A percentile compares a stretch with the other conserved stretches of the same genome.
Evolutionary conservation across 1,139 yeast genomes (phyloP).

Genomic region (Blastobotrys apis): DNA sequence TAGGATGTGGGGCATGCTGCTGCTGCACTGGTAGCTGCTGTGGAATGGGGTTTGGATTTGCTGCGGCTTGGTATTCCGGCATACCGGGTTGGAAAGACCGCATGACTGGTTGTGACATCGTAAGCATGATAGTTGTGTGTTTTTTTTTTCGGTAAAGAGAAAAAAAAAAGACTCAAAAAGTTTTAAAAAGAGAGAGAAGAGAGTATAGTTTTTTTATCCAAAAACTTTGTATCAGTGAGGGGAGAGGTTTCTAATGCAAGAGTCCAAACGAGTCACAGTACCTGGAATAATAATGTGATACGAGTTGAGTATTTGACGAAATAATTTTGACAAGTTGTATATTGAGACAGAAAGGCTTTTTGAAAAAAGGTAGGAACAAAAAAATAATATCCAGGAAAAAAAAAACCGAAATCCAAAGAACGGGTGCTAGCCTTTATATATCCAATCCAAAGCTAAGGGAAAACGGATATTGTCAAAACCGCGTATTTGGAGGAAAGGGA

Average conservation of each 20-base stretch:
- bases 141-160: background rate
- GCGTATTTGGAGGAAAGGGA: too few relatives aligned
- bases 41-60: too few relatives aligned
- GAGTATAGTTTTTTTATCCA: too few relatives aligned
- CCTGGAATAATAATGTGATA: too few relatives aligned
- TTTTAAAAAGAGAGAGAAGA: constrained; percentile 2
- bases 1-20: background rate
- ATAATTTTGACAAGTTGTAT: too few relatives aligned
- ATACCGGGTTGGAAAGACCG: constrained; percentile 4
- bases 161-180: background rate
- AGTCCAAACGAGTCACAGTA: too few relatives aligned
- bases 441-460: constrained; percentile 9
- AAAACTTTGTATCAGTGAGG: too few relatives aligned
- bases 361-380: background rate
- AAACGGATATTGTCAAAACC: too few relatives aligned
- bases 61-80: constrained; percentile 1
- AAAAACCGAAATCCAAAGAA: constrained; percentile 3
- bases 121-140: constrained; percentile 6
- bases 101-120: constrained; percentile 13
- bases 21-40: too few relatives aligned
- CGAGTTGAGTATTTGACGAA: too few relatives aligned
- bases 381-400: background rate
- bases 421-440: constrained; percentile 9
- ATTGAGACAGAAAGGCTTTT: too few relatives aligned
- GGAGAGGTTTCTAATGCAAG: too few relatives aligned